Evolutionary conservation across 2,329 filamentous ascomycete genomes (phyloP).

Genomic region (Magnaporthales sp.): DNA sequence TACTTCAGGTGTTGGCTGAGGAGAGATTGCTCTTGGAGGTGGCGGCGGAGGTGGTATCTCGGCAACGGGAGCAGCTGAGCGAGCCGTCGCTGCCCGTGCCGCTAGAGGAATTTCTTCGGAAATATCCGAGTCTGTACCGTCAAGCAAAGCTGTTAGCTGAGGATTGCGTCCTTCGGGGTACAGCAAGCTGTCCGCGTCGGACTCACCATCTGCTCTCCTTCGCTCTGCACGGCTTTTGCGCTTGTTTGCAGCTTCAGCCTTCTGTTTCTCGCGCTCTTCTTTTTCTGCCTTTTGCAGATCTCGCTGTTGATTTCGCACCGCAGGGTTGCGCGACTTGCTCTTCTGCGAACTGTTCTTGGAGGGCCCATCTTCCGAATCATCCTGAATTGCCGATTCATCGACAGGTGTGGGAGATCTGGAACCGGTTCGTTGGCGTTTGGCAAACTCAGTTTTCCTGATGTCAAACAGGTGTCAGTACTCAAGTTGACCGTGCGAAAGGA

Average conservation of each 20-base stretch:
- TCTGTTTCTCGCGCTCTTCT: slow-evolving; percentile 67
- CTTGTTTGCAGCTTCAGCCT: slow-evolving; percentile 67
- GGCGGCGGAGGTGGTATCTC: slow-evolving; percentile 2
- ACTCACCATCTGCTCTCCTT: slow-evolving; percentile 69
- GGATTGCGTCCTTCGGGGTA: background rate
- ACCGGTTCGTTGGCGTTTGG: slow-evolving; percentile 76
- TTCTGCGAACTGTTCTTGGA: slow-evolving; percentile 43
- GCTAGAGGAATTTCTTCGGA: slow-evolving; percentile 58
- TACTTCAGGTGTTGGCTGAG: slow-evolving; percentile 32
- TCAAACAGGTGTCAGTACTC: slow-evolving; percentile 13
- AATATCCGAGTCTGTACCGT: slow-evolving; percentile 56
- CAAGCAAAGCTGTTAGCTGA: background rate
- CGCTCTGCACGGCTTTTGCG: slow-evolving; percentile 76
- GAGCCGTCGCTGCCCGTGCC: slow-evolving; percentile 22
- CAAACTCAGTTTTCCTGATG: slow-evolving; percentile 56
- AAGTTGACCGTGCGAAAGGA: background rate
- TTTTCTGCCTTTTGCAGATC: slow-evolving; percentile 49
- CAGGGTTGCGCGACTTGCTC: slow-evolving; percentile 45
- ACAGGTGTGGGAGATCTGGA: slow-evolving; percentile 62
- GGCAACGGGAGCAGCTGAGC: slow-evolving; percentile 19
- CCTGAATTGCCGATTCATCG: slow-evolving; percentile 35
- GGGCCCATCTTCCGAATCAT: slow-evolving; percentile 62
- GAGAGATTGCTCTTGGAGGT: slow-evolving; percentile 12
- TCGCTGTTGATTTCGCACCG: slow-evolving; percentile 41
- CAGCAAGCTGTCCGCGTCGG: background rate